Conservation (phyloP, 1,284 basidiomycete genomes). For the Boletus smithii region DNA sequence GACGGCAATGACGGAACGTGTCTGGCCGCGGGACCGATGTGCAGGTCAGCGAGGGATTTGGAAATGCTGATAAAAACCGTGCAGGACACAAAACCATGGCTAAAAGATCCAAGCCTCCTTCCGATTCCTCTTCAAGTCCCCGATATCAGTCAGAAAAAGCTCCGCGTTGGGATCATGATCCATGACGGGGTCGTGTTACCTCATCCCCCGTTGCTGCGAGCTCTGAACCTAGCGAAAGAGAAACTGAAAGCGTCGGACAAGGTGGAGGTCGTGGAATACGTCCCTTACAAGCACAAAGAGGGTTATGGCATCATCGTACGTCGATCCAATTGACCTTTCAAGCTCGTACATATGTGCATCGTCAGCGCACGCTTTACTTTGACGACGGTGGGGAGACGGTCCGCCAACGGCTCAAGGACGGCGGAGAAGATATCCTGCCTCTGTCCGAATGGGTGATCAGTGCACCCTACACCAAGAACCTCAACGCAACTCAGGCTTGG, state of each 20-base stretch:
- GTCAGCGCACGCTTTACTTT: conserved; percentile 24
- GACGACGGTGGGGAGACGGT: conserved; percentile 25
- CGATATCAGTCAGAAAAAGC: conserved; percentile 24
- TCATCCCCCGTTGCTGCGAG: conserved; percentile 44
- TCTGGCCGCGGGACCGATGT: conserved; percentile 35
- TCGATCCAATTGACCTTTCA: neutral
- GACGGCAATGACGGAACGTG: conserved; percentile 36
- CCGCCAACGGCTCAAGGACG: conserved; percentile 21
- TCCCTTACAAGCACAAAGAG: conserved; percentile 37
- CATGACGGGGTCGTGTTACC: conserved; percentile 47
- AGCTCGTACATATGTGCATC: neutral
- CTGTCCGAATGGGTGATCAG: conserved; percentile 32
- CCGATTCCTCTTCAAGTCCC: conserved; percentile 38
- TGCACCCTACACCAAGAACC: conserved; percentile 23
- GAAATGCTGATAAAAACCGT: conserved; percentile 40
- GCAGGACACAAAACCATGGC: conserved; percentile 41
- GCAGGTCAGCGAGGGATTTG: conserved; percentile 43
- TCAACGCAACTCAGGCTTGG: conserved; percentile 30
- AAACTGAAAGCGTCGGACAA: conserved; percentile 39
- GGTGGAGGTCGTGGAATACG: conserved; percentile 41
- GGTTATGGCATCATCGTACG: conserved; percentile 35
- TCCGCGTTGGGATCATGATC: conserved; percentile 45
- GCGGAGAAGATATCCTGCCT: conserved; percentile 32
- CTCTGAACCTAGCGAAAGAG: conserved; percentile 36
- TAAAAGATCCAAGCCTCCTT: conserved; percentile 39